Conservation (phyloP, 2,329 filamentous ascomycete genomes). For the Fusarium keratoplasticum region DNA sequence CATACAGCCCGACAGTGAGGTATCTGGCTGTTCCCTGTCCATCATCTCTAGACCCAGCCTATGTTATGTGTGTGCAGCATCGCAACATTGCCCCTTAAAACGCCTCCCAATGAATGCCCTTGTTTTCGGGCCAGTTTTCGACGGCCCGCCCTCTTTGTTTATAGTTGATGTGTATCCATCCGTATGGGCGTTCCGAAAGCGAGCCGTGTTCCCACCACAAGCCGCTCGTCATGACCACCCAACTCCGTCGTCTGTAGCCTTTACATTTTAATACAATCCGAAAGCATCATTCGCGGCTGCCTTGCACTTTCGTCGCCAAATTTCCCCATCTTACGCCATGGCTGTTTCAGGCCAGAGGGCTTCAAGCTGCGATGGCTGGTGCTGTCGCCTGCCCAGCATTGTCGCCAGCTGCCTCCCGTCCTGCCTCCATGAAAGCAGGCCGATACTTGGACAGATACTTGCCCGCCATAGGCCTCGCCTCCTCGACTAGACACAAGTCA, state of each 20-base stretch:
- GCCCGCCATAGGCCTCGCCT: constrained; percentile 70
- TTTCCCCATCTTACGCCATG: not conserved
- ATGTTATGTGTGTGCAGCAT: constrained; percentile 2
- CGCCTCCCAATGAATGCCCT: constrained; percentile 29
- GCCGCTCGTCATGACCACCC: constrained; percentile 10
- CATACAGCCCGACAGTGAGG: not conserved
- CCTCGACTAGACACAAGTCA: constrained; percentile 62
- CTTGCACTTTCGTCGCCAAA: not conserved
- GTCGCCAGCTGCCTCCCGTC: constrained; percentile 40
- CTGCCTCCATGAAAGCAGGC: constrained; percentile 60
- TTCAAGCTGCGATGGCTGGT: constrained; percentile 48
- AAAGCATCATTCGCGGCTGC: not conserved
- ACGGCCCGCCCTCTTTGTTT: constrained; percentile 4
- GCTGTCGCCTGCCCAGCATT: constrained; percentile 35
- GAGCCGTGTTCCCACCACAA: constrained; percentile 1
- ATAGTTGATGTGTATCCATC: constrained; percentile 2
- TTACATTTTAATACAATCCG: constrained; percentile 19
- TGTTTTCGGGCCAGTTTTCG: constrained; percentile 9
- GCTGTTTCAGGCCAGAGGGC: not conserved
- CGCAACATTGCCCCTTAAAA: constrained; percentile 14
- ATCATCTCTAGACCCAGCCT: constrained; percentile 3
- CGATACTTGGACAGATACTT: constrained; percentile 73
- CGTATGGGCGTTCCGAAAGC: not conserved
- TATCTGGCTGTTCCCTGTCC: constrained; percentile 2
- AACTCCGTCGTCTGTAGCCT: constrained; percentile 9